Evolutionary conservation across 2,329 filamentous ascomycete species (phyloP), one percentile per base, ranked within the genome.

Genomic region (Colletotrichum sp.): DNA sequence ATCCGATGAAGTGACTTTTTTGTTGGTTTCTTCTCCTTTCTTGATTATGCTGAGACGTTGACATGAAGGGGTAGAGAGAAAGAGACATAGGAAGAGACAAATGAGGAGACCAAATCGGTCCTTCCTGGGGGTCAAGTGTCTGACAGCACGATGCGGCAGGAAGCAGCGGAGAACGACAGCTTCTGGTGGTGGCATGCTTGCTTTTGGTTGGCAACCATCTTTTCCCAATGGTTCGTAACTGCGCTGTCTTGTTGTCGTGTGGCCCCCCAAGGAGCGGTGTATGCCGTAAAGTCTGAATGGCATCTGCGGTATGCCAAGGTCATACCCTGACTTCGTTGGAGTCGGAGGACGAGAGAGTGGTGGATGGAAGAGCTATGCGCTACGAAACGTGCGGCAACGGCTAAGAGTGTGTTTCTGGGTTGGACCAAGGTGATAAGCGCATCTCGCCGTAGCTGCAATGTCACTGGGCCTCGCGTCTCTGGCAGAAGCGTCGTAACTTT

Each of bases 391-490:
- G 64, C 74, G 65, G 34, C 70, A 57, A 39, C 34, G 34, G 65
- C 28, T 52, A 52, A 13, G 43, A 74, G 6, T n/a, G 6, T 28
- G 32, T 43, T 63, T 26, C 43, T 43, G n/a, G 59, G 68, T 32
- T 28, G 64, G 21, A 70, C 55, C 34, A 64, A 63, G 65, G 26
- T 64, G 18, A n/a, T n/a, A 69, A 65, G 64, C 70, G 74, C 66
- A 52, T 21, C 70, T 76, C 70, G 70, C 43, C 43, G 59, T 57
- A 26, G 59, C 70, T 60, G 34, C 64, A 36, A 59, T 59, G 43
- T 65, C 57, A 69, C 74, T 76, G 65, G 73, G 34, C 70, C 64
- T 69, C 60, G 70, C 59, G 65, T 76, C 74, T 66, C 65, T 69
- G 39, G 57, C 24, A 69, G 26, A 65, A 69, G 59, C 63, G 59